Percentiles rank a stretch among this genome's conserved stretches.
Evolutionary conservation across 73 alveolate genomes (phyloP).

Genomic region (Durusdinium trenchii): DNA sequence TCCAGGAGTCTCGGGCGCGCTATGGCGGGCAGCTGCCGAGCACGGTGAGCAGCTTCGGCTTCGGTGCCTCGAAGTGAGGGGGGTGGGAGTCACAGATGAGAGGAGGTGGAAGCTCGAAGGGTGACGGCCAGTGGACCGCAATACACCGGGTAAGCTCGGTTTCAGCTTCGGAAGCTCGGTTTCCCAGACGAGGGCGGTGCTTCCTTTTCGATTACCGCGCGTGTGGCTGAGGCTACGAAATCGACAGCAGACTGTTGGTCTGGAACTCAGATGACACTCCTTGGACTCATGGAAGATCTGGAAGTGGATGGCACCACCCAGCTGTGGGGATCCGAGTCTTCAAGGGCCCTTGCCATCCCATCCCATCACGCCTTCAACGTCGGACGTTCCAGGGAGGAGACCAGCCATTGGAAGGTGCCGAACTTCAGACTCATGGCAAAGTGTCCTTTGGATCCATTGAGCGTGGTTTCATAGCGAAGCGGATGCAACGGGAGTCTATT

Average conservation of each 20-base stretch:
- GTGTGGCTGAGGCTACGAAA: conserved; percentile 38
- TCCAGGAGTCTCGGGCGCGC: conserved; percentile 24
- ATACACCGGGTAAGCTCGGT: background rate
- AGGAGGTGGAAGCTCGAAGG: background rate
- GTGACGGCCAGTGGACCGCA: background rate
- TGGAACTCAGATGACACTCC: background rate
- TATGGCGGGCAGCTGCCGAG: conserved; percentile 55
- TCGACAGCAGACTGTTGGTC: conserved; percentile 72
- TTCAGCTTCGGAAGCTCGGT: background rate
- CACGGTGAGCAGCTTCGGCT: conserved; percentile 76
- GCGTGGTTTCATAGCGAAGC: no score
- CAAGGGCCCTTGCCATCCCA: no score
- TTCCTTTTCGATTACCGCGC: background rate
- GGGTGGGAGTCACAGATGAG: background rate
- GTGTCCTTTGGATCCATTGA: no score
- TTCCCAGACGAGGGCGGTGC: background rate
- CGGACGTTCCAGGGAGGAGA: no score
- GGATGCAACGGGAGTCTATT: no score
- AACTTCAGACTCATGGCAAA: no score
- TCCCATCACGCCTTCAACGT: no score
- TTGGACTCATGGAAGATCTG: no score
- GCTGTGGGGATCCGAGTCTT: no score
- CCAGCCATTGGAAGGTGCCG: no score
- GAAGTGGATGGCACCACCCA: no score
- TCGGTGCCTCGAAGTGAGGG: conserved; percentile 15